A percentile compares a stretch with the other conserved stretches of the same genome.
These are phyloP conservation scores for Salisapilia sapeloensis DNA, from an alignment of 352 stramenopile species.

Conservation along the genomic window DNA sequence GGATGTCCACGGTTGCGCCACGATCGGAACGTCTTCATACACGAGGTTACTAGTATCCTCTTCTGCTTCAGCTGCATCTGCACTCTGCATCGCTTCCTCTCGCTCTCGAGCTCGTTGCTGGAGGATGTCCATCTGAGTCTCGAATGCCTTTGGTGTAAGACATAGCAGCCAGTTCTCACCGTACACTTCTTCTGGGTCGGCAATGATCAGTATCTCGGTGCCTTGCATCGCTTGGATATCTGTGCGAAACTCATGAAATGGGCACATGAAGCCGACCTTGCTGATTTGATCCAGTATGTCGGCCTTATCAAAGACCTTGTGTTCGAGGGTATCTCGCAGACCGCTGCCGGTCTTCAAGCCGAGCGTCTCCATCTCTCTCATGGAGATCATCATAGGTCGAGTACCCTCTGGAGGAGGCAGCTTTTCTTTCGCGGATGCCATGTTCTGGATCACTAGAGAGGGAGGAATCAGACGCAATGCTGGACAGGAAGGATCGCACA, in stretches of 20 bases:
- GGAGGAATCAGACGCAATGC: too few relatives aligned
- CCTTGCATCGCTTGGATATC: slow-evolving; percentile 33
- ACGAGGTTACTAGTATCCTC: slow-evolving; percentile 37
- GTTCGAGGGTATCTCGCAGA: slow-evolving; percentile 52
- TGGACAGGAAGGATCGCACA: too few relatives aligned
- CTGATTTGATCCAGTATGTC: slow-evolving; percentile 60
- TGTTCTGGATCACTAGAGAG: too few relatives aligned
- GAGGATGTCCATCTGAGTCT: slow-evolving; percentile 48
- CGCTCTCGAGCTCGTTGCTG: slow-evolving; percentile 23
- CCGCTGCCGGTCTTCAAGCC: slow-evolving; percentile 63
- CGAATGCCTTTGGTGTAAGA: slow-evolving; percentile 41
- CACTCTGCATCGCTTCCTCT: slow-evolving; percentile 16
- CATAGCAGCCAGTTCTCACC: slow-evolving; percentile 77
- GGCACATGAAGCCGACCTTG: slow-evolving; percentile 69
- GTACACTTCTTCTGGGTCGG: slow-evolving; percentile 54
- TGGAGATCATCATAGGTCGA: slow-evolving; percentile 70
- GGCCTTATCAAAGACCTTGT: slow-evolving; percentile 46
- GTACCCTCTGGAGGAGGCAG: slow-evolving; percentile 41
- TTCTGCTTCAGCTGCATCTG: slow-evolving; percentile 12
- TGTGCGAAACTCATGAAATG: slow-evolving; percentile 51
- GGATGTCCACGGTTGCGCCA: slow-evolving; percentile 39
- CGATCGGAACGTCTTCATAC: slow-evolving; percentile 56
- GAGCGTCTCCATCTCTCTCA: slow-evolving; percentile 73
- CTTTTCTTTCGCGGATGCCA: slow-evolving; percentile 14
- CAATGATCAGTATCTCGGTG: slow-evolving; percentile 58